These are phyloP conservation scores for Chlorella sp. DNA, from an alignment of 139 green algal species.

Conservation along the genomic window DNA sequence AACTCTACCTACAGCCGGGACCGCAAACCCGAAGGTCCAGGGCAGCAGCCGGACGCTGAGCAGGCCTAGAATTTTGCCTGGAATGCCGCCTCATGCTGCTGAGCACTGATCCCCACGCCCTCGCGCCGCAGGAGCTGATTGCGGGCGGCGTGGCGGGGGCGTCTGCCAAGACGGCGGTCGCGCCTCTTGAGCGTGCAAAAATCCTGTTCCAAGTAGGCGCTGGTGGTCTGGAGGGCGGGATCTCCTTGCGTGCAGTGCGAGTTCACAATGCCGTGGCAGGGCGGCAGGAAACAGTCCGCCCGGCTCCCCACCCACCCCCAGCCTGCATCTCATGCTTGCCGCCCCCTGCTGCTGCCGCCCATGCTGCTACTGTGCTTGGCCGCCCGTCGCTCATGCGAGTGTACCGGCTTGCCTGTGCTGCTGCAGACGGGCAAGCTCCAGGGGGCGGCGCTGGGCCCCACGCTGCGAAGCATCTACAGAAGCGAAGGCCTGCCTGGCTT, in stretches of 20 bases:
- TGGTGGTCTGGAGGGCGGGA: no score
- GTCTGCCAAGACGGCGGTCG: constrained; percentile 79
- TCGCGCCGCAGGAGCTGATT: constrained; percentile 72
- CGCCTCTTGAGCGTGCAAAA: constrained; percentile 87
- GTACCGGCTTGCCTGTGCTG: no score
- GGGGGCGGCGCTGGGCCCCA: background rate
- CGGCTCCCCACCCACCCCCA: background rate
- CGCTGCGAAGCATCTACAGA: constrained; percentile 24
- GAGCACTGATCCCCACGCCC: no score
- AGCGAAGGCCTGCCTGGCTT: constrained; percentile 15
- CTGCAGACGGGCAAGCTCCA: constrained; percentile 30
- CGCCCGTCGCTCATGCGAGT: no score
- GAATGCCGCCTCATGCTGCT: no score
- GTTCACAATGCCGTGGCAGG: no score
- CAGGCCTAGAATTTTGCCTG: background rate
- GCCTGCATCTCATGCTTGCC: background rate
- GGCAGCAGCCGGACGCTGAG: background rate
- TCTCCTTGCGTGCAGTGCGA: no score
- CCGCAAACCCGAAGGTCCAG: no score
- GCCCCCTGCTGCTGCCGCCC: no score
- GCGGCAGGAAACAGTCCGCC: background rate
- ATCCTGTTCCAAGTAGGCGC: constrained; percentile 83
- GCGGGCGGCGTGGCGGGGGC: constrained; percentile 81
- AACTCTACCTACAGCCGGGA: no score
- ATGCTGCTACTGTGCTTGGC: no score